Evolutionary conservation across 495 filamentous ascomycete species (phyloP), one percentile per base, ranked within the genome.

Genomic region (Penicilliopsis zonata): DNA sequence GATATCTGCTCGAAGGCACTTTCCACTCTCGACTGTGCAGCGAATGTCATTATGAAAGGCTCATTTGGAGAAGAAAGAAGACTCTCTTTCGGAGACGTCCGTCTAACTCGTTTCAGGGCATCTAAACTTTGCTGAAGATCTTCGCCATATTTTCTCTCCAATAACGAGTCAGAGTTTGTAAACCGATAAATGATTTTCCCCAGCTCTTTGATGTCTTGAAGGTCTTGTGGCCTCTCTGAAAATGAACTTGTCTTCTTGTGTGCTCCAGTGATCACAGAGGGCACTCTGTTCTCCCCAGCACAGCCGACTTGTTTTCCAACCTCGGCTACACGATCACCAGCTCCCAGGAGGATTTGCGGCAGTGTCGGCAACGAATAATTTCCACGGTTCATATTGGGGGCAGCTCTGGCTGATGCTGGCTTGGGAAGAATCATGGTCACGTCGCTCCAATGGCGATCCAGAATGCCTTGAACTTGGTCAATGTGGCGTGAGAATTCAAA

Each of bases 401-500:
- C 7, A 24, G 7, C 21, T 24, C 7, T 7, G 7, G 21, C 6
- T n/a, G 21, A 24, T 24, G 21, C n/a, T 7, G n/a, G 7, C 6
- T 7, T n/a, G n/a, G 21, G 21, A 24, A 24, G 21, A 7, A 7
- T n/a, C 7, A 24, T 24, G n/a, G 7, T 7, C 21, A 7, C n/a
- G 21, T 24, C 21, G 7, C 21, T 24, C 21, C n/a, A 38, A 14
- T 42, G 41, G 2, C 15, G 23, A 31, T 37, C 31, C 2, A 53
- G 22, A 19, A 54, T 37, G 7, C 17, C 30, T 34, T 49, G 39
- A 4, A 52, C 34, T 6, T 45, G 13, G 7, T 43, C 14, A 12
- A 75, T 21, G 37, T 71, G 65, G 4, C 42, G 12, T 1, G 49
- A 53, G 1, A 76, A 40, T 29, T 64, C 50, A 7, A 50, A 28